A percentile compares a stretch with the other conserved stretches of the same genome.
Conservation (phyloP, 306 rosid genomes). For the Fagus sylvatica region DNA sequence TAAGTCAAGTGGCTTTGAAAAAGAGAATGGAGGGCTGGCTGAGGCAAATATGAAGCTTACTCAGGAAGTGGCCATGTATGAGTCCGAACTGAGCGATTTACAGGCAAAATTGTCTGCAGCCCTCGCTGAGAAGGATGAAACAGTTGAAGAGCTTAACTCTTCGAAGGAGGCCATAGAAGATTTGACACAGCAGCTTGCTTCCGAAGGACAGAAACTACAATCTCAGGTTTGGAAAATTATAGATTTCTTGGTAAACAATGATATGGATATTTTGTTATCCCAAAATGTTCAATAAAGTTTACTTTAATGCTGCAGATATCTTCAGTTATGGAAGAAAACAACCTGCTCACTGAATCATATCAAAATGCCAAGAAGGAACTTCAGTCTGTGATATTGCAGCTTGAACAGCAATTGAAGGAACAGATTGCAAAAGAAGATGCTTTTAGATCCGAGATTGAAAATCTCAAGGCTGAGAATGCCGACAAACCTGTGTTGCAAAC, state of each 20-base stretch:
- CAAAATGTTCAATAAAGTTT: neutral
- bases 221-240: constrained; percentile 62
- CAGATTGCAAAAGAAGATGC: constrained; percentile 54
- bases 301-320: constrained; percentile 54
- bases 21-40: constrained; percentile 49
- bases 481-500: constrained; percentile 63
- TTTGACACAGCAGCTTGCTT: constrained; percentile 50
- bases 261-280: constrained; percentile 6
- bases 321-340: constrained; percentile 72
- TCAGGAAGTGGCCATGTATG: constrained; percentile 51
- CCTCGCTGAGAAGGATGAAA: constrained; percentile 57
- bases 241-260: neutral
- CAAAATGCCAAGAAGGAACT: constrained; percentile 72
- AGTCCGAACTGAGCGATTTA: constrained; percentile 58
- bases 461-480: constrained; percentile 57
- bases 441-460: constrained; percentile 62
- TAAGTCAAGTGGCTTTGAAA: constrained; percentile 56
- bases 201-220: constrained; percentile 65
- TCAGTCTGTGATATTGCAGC: constrained; percentile 55
- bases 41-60: constrained; percentile 64
- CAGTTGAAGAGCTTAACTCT: constrained; percentile 46
- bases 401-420: constrained; percentile 73
- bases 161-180: constrained; percentile 54
- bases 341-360: constrained; percentile 66
- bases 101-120: constrained; percentile 49